Evolutionary conservation across 805 yeast species (phyloP).

Genomic region (Kluyveromyces lactis): DNA sequence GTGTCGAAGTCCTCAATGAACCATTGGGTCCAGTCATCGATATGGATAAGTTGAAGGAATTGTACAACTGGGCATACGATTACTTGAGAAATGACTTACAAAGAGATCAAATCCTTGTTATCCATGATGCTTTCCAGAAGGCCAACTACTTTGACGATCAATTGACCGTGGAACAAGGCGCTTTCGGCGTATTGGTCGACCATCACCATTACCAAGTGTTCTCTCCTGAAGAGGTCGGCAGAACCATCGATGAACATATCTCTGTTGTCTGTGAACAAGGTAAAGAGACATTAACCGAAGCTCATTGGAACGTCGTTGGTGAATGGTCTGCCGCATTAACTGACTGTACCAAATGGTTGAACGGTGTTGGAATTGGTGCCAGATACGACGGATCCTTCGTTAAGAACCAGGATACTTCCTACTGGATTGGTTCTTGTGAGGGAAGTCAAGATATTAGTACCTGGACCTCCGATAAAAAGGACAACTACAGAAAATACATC

Average conservation of each 20-base stretch:
- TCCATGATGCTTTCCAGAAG: conserved; percentile 77
- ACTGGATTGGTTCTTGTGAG: conserved; percentile 55
- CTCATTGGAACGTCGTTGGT: conserved; percentile 72
- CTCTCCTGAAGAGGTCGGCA: conserved; percentile 49
- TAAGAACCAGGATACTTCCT: conserved; percentile 26
- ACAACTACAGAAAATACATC: conserved; percentile 55
- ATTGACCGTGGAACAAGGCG: conserved; percentile 33
- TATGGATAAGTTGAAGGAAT: conserved; percentile 49
- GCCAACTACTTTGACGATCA: conserved; percentile 55
- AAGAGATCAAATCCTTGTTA: conserved; percentile 48
- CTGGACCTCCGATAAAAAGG: conserved; percentile 55
- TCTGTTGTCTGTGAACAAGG: conserved; percentile 46
- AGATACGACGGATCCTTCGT: conserved; percentile 60
- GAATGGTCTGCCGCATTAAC: conserved; percentile 92
- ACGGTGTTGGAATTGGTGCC: conserved; percentile 79
- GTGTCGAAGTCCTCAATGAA: conserved; percentile 82
- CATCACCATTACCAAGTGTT: conserved; percentile 92
- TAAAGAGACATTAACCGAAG: conserved; percentile 36
- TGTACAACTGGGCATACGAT: conserved; percentile 55
- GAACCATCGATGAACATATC: conserved; percentile 56
- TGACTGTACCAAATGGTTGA: conserved; percentile 83
- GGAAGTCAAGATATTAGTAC: conserved; percentile 36
- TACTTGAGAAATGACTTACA: conserved; percentile 46
- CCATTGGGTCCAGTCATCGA: conserved; percentile 71
- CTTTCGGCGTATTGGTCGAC: conserved; percentile 69